A percentile compares a stretch with the other conserved stretches of the same genome.
Conservation (phyloP, 148 eudicot genomes). For the Vaccinium vitisidaea region DNA sequence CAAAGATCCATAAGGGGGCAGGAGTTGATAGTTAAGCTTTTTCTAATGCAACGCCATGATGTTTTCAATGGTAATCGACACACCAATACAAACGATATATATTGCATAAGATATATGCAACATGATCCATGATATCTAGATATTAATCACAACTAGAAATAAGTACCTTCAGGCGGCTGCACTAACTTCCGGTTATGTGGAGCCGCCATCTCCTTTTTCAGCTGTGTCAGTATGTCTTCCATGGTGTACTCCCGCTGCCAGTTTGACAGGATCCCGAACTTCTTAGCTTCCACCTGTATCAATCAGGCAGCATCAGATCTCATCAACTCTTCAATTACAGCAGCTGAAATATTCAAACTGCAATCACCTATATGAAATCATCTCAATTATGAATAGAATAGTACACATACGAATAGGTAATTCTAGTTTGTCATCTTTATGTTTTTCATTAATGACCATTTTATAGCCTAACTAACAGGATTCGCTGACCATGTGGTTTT, state of each 20-base stretch:
- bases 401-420: no score
- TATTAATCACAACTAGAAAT: conserved; percentile 30
- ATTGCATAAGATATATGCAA: conserved; percentile 15
- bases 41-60: no score
- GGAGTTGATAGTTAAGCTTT: no score
- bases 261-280: conserved; percentile 46
- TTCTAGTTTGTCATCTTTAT: no score
- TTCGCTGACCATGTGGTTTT: no score
- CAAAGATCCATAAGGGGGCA: no score
- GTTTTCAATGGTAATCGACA: no score
- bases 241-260: conserved; percentile 62
- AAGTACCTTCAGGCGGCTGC: conserved; percentile 58
- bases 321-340: background rate
- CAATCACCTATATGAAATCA: no score
- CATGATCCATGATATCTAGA: background rate
- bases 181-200: conserved; percentile 56
- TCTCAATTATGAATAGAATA: no score
- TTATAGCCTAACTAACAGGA: no score
- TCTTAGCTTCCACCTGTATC: conserved; percentile 50
- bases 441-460: no score
- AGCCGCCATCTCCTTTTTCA: conserved; percentile 57
- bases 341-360: background rate
- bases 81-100: background rate
- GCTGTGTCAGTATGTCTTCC: conserved; percentile 55
- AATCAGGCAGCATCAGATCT: background rate